These are phyloP conservation scores for Lipomyces starkeyi DNA, from an alignment of 805 yeast species.

Conservation along the genomic window DNA sequence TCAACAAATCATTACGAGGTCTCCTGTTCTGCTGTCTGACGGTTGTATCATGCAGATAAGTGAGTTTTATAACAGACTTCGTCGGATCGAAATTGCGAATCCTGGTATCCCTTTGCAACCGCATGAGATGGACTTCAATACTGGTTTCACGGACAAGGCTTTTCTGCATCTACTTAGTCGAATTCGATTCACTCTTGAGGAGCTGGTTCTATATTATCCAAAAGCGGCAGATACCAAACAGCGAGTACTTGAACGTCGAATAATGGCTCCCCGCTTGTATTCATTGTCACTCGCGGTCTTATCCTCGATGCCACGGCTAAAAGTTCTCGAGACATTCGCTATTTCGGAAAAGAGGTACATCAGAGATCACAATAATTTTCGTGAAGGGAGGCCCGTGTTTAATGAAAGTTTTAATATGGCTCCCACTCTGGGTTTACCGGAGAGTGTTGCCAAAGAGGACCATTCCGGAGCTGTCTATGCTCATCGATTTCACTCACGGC, in stretches of 20 bases:
- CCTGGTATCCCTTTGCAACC: constrained; percentile 5
- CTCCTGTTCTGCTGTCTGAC: constrained; percentile 3
- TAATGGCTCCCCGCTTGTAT: neutral
- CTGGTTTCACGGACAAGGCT: neutral
- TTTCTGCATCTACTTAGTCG: neutral
- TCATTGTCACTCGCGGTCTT: neutral
- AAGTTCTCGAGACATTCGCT: neutral
- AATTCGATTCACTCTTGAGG: neutral
- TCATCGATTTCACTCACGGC: constrained; percentile 4
- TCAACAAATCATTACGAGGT: neutral
- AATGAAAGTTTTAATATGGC: neutral
- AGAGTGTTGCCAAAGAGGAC: constrained; percentile 2
- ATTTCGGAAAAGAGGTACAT: neutral
- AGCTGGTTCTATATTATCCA: neutral
- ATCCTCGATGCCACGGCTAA: constrained; percentile 3
- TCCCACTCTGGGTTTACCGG: neutral
- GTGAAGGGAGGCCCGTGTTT: neutral
- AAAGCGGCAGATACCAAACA: neutral
- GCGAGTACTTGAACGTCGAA: neutral
- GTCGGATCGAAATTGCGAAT: constrained; percentile 5
- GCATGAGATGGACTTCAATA: neutral
- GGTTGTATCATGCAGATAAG: neutral
- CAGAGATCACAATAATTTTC: neutral
- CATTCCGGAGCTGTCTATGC: constrained; percentile 2
- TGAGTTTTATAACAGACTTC: neutral